Percentiles rank a stretch among this genome's conserved stretches.
Conservation (phyloP, 495 filamentous ascomycete species). For the Daldinia loculata region DNA sequence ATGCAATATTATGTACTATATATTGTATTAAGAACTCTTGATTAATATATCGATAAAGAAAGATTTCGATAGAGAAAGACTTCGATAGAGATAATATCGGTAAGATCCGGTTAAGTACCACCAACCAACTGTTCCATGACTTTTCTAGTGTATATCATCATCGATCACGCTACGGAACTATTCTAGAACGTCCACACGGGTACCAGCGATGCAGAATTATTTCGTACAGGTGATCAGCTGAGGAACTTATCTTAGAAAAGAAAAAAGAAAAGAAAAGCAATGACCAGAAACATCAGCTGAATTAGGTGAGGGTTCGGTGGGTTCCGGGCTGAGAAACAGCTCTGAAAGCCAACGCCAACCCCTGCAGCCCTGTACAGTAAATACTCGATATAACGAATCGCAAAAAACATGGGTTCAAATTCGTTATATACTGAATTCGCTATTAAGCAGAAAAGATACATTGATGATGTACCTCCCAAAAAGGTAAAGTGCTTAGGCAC, state of each 20-base stretch:
- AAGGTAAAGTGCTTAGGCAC: no score
- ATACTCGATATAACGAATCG: no score
- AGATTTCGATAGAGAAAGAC: not conserved
- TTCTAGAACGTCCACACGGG: slow-evolving; percentile 10
- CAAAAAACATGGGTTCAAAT: no score
- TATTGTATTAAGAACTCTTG: not conserved
- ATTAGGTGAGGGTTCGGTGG: slow-evolving; percentile 31
- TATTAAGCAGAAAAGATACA: no score
- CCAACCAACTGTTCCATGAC: slow-evolving; percentile 7
- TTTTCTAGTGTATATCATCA: slow-evolving; percentile 8
- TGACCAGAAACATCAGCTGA: slow-evolving; percentile 26
- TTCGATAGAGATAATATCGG: slow-evolving; percentile 19
- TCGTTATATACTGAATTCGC: no score
- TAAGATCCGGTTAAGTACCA: slow-evolving; percentile 22
- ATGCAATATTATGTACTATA: not conserved
- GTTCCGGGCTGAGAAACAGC: slow-evolving; percentile 26
- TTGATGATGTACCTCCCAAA: no score
- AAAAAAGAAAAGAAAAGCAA: slow-evolving; percentile 12
- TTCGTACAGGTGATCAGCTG: slow-evolving; percentile 19
- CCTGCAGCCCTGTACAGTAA: slow-evolving; percentile 8
- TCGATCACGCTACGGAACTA: not conserved
- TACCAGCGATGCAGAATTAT: not conserved
- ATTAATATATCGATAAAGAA: not conserved
- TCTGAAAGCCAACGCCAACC: not conserved
- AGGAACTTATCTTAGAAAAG: not conserved